Evolutionary conservation across 306 rosid species (phyloP).

Genomic region (Datisca glomerata): DNA sequence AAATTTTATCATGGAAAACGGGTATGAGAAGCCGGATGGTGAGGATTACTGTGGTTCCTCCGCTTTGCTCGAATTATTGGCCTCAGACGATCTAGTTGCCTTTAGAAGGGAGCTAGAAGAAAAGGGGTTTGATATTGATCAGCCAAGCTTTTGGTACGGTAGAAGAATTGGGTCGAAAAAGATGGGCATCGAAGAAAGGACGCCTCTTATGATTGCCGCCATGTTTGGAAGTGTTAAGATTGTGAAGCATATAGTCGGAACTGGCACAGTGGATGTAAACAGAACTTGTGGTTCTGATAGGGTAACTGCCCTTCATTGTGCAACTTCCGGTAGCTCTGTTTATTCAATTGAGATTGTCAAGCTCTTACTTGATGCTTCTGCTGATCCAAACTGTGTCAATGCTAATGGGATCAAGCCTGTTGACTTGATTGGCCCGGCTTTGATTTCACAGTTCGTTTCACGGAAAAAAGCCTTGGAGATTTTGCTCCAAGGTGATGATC

Average conservation of each 20-base stretch:
- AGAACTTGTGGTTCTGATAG: slow-evolving; percentile 51
- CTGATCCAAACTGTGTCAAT: slow-evolving; percentile 40
- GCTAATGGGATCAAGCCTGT: slow-evolving; percentile 48
- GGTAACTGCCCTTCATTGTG: slow-evolving; percentile 82
- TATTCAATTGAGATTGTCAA: slow-evolving; percentile 45
- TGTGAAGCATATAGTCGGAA: slow-evolving; percentile 39
- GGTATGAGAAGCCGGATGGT: slow-evolving; percentile 29
- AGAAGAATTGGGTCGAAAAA: slow-evolving; percentile 73
- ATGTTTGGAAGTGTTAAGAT: slow-evolving; percentile 55
- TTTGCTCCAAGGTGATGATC: slow-evolving; percentile 36
- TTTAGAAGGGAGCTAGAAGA: slow-evolving; percentile 46
- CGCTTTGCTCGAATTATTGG: slow-evolving; percentile 61
- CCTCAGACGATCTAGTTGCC: slow-evolving; percentile 52
- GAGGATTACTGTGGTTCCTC: slow-evolving; percentile 19
- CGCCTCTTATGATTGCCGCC: slow-evolving; percentile 83
- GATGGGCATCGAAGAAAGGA: slow-evolving; percentile 77
- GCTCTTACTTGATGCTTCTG: slow-evolving; percentile 67
- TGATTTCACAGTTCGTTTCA: slow-evolving; percentile 22
- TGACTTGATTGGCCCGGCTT: slow-evolving; percentile 41
- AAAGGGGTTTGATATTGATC: slow-evolving; percentile 42
- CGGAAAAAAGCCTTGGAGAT: slow-evolving; percentile 52
- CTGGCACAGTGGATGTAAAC: slow-evolving; percentile 54
- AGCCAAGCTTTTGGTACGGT: slow-evolving; percentile 65
- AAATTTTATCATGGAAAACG: slow-evolving; percentile 38
- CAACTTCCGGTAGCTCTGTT: slow-evolving; percentile 56